Evolutionary conservation across 2,329 filamentous ascomycete species (phyloP).

Genomic region (Cryphonectria japonica): DNA sequence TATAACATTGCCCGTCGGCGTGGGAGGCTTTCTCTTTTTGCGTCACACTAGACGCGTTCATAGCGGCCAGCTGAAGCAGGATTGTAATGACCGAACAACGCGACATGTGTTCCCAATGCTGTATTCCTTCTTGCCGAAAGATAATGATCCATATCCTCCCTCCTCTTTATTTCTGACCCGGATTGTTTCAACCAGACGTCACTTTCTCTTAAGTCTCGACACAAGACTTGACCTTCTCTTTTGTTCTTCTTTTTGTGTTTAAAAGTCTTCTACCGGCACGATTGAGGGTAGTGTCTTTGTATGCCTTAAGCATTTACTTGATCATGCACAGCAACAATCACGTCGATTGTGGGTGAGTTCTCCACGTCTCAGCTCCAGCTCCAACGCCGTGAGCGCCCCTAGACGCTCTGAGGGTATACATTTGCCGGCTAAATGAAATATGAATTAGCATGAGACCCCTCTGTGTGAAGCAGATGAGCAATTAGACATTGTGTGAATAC

Average conservation of each 20-base stretch:
- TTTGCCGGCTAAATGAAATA: conserved; percentile 24
- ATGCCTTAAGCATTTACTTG: not conserved
- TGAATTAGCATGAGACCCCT: not conserved
- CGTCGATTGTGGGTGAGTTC: not conserved
- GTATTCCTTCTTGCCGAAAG: not conserved
- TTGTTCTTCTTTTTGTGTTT: not conserved
- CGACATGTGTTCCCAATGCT: conserved; percentile 9
- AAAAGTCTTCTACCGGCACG: not conserved
- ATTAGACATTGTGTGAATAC: conserved; percentile 43
- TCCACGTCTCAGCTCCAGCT: conserved; percentile 4
- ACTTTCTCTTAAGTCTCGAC: not conserved
- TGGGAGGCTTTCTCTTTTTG: not conserved
- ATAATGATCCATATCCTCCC: conserved; percentile 2
- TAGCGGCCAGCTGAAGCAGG: conserved; percentile 6
- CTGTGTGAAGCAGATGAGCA: not conserved
- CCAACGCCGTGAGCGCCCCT: conserved; percentile 10
- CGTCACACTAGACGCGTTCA: conserved; percentile 14
- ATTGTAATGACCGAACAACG: not conserved
- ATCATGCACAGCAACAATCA: not conserved
- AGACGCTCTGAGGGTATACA: conserved; percentile 30
- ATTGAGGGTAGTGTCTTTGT: not conserved
- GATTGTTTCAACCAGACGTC: conserved; percentile 9
- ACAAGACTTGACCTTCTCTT: conserved; percentile 13
- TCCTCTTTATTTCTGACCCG: conserved; percentile 12
- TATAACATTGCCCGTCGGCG: not conserved